Evolutionary conservation across 352 stramenopile species (phyloP), one percentile per base, ranked within the genome.

Genomic region (Phytophthora capsici): DNA sequence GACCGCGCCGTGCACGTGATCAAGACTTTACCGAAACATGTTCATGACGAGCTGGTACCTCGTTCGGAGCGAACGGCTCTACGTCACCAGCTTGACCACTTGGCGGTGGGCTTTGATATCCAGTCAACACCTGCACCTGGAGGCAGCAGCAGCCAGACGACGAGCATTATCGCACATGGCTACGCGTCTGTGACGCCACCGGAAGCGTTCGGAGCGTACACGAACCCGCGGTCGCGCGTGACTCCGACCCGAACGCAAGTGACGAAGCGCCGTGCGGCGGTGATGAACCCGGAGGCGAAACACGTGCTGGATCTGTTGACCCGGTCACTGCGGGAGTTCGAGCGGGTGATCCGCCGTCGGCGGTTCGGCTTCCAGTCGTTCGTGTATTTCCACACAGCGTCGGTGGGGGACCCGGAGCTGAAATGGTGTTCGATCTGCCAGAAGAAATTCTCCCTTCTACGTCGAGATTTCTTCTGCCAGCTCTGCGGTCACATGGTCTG

Each of bases 301-400:
- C 72, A 82, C 55, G 77, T 88, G 7, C 59, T 90, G 43, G 66
- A 78, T 3, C 41, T 83, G 23, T 58, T 89, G 12, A 73, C 73
- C 10, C 69, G 71, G 22, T 86, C 76, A 19, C 56, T 90, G 34
- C 59, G 69, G 16, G 57, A 82, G 49, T 73, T 88, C 4, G 79
- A 90, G 60, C 71, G 70, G 23, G 74, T 89, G 47, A 86, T 88
- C 34, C 79, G 82, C 0, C 77, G 79, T 6, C 78, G 77, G 0
- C 79, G 82, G 32, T 84, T 90, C 46, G 79, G 79, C 4, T 86
- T 90, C 54, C 82, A 90, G 69, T 79, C 65, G 45, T 83, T 89
- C 49, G 62, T 84, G 20, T 82, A 78, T 66, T 79, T 82, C 37
- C 70, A 71, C 20, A 71, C 46, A 1, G 16, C 57, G 0, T 26